These are phyloP conservation scores for Yamadazyma aaseri DNA, from an alignment of 1,139 yeast genomes.

Conservation along the genomic window DNA sequence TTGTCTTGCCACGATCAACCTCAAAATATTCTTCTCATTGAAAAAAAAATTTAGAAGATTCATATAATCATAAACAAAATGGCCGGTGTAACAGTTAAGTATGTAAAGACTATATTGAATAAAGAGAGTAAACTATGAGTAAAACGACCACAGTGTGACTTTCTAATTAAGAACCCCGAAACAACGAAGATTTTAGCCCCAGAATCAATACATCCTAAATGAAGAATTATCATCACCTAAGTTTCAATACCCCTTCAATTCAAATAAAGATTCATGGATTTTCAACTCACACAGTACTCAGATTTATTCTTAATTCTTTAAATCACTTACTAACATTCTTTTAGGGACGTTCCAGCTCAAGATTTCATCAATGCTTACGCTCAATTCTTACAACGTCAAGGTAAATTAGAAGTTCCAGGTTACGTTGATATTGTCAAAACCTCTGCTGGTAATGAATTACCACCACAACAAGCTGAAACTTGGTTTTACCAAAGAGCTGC, in stretches of 20 bases:
- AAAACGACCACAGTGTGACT: not conserved
- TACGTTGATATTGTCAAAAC: conserved; percentile 99
- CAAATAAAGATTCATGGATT: no score
- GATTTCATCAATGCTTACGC: conserved; percentile 99
- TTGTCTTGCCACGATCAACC: conserved; percentile 8
- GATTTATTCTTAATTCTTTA: not conserved
- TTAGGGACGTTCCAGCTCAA: conserved; percentile 99
- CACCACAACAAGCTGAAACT: conserved; percentile 99
- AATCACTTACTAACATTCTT: conserved; percentile 32
- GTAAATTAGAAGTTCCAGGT: conserved; percentile 99
- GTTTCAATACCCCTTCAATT: no score
- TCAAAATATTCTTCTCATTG: conserved; percentile 12
- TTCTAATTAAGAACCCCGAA: not conserved
- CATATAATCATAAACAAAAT: conserved; percentile 34
- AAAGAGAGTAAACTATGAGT: not conserved
- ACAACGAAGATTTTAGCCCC: not conserved
- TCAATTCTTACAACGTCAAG: conserved; percentile 99
- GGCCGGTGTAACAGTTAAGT: conserved; percentile 99
- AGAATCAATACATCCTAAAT: not conserved
- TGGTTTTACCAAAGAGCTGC: conserved; percentile 99
- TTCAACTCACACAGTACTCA: no score
- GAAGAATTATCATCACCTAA: no score
- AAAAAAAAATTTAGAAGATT: conserved; percentile 16
- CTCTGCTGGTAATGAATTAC: conserved; percentile 97
- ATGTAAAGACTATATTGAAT: conserved; percentile 55